A percentile compares a stretch with the other conserved stretches of the same genome.
These are phyloP conservation scores for Candida corydali DNA, from an alignment of 805 yeast species.

Conservation along the genomic window DNA sequence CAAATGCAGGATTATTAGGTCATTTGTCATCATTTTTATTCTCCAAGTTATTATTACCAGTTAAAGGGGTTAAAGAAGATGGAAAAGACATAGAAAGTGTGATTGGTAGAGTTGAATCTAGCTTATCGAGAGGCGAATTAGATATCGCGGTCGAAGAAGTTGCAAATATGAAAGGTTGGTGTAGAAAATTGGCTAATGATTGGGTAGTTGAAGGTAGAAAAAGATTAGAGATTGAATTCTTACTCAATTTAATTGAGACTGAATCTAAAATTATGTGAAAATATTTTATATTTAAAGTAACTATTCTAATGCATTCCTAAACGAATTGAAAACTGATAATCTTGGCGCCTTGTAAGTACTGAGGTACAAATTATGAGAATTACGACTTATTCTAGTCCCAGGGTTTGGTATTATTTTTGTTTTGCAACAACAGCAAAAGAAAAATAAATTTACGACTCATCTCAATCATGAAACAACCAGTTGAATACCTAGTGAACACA, in stretches of 20 bases:
- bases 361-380: no score
- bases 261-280: conserved; percentile 46
- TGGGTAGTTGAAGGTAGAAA: conserved; percentile 90
- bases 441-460: conserved; percentile 3
- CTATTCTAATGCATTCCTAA: neutral
- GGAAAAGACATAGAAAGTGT: conserved; percentile 88
- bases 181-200: conserved; percentile 82
- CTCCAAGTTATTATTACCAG: conserved; percentile 70
- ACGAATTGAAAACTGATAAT: no score
- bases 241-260: conserved; percentile 63
- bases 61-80: conserved; percentile 65
- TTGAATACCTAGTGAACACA: conserved; percentile 1
- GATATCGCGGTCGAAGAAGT: conserved; percentile 92
- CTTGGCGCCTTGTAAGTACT: no score
- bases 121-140: conserved; percentile 70
- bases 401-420: no score
- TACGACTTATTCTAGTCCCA: no score
- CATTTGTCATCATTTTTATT: conserved; percentile 78
- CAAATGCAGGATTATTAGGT: conserved; percentile 93
- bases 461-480: conserved; percentile 6
- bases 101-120: conserved; percentile 77
- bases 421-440: no score
- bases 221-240: conserved; percentile 82
- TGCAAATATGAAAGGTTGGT: conserved; percentile 87
- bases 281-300: neutral